A percentile compares a stretch with the other conserved stretches of the same genome.
These are phyloP conservation scores for Phialophora tarda DNA, from an alignment of 2,329 filamentous ascomycete species.

Conservation along the genomic window DNA sequence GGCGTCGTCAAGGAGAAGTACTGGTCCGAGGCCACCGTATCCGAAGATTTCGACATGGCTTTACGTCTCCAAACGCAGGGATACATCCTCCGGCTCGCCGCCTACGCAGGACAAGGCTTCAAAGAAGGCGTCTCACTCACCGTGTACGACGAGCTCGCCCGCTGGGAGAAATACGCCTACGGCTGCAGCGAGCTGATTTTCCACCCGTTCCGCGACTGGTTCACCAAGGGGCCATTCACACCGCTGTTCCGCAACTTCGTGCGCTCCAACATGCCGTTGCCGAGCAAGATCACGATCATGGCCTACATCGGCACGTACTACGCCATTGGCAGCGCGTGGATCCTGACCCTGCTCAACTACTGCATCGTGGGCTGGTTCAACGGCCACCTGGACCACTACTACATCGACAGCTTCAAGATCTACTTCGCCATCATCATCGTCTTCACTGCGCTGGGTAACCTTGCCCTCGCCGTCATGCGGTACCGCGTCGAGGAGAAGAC, in stretches of 20 bases:
- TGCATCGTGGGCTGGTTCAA: slow-evolving; percentile 74
- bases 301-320: slow-evolving; percentile 75
- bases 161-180: slow-evolving; percentile 88
- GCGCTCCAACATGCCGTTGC: slow-evolving; percentile 63
- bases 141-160: slow-evolving; percentile 81
- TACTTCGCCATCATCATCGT: slow-evolving; percentile 68
- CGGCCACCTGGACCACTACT: slow-evolving; percentile 69
- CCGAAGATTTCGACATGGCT: slow-evolving; percentile 78
- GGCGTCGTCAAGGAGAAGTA: slow-evolving; percentile 66
- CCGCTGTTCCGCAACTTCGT: slow-evolving; percentile 77
- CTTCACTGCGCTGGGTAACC: slow-evolving; percentile 67
- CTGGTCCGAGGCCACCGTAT: slow-evolving; percentile 78
- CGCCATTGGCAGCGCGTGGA: slow-evolving; percentile 70
- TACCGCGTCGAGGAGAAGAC: slow-evolving; percentile 64
- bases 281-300: slow-evolving; percentile 73
- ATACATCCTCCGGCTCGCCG: slow-evolving; percentile 70
- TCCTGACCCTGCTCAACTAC: slow-evolving; percentile 73
- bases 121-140: slow-evolving; percentile 83
- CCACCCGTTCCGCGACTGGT: slow-evolving; percentile 76
- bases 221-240: slow-evolving; percentile 75
- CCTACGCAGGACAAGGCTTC: slow-evolving; percentile 72
- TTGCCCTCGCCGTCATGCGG: slow-evolving; percentile 66
- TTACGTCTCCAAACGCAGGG: slow-evolving; percentile 72
- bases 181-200: slow-evolving; percentile 84
- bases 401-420: slow-evolving; percentile 69